phyloP scores from a whole-genome alignment of 2,329 filamentous ascomycete species.

The Aschersonia sp. region DNA sequence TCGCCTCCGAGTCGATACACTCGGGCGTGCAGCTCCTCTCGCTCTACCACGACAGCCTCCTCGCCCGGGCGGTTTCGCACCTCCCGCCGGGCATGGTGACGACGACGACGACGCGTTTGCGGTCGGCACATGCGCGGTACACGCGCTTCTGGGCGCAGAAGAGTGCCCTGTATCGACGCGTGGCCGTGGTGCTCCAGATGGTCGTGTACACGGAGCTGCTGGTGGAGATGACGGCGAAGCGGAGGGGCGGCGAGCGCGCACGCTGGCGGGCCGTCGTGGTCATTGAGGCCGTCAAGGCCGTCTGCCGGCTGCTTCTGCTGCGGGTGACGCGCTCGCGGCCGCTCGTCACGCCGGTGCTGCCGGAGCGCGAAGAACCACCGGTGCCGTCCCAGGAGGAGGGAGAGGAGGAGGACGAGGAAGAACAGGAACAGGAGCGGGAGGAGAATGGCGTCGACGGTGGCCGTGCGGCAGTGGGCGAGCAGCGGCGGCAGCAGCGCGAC shows the following conservation, averaged over 20 bases:
- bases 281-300: conserved; percentile 72
- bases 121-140: conserved; percentile 48
- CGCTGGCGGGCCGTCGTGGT: conserved; percentile 80
- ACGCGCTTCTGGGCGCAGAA: conserved; percentile 51
- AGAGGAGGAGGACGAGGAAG: conserved; percentile 15
- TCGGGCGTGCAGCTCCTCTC: conserved; percentile 81
- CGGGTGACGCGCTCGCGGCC: conserved; percentile 72
- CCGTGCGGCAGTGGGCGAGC: conserved; percentile 5
- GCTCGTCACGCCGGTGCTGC: conserved; percentile 68
- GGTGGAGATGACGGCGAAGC: conserved; percentile 94
- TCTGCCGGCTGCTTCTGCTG: conserved; percentile 68
- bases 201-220: conserved; percentile 89
- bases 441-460: too few species aligned
- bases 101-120: conserved; percentile 22
- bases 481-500: neutral
- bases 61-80: conserved; percentile 50
- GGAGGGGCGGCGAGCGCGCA: conserved; percentile 61
- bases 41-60: conserved; percentile 81
- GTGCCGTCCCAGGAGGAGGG: conserved; percentile 9
- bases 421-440: conserved; percentile 9
- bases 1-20: conserved; percentile 85
- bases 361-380: conserved; percentile 69
- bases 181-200: conserved; percentile 73
- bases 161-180: conserved; percentile 58
- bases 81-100: conserved; percentile 23